Evolutionary conservation across 371 early-diverging fungal species (phyloP).

Genomic region (Aphelidium insulamus): DNA sequence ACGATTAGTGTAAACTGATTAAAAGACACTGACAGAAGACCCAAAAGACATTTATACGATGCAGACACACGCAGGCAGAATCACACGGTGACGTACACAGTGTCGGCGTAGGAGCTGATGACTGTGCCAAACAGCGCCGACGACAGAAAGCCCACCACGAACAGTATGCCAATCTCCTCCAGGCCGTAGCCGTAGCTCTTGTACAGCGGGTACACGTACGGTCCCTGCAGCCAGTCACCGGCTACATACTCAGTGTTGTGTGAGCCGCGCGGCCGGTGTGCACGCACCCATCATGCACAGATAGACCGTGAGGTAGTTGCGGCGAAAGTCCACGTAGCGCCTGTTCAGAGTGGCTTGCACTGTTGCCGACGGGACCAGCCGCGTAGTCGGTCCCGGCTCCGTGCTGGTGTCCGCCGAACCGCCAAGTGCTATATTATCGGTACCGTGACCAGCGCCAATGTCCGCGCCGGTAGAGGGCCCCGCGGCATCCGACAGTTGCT

Average conservation of each 20-base stretch:
- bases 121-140: slow-evolving; percentile 48
- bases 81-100: slow-evolving; percentile 19
- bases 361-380: too few species aligned
- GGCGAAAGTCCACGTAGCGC: too few species aligned
- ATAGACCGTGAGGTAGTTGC: slow-evolving; percentile 35
- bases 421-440: too few species aligned
- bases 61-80: neutral
- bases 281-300: slow-evolving; percentile 32
- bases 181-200: slow-evolving; percentile 28
- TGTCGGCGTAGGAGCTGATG: slow-evolving; percentile 45
- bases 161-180: slow-evolving; percentile 35
- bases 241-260: slow-evolving; percentile 9
- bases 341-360: too few species aligned
- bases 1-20: neutral
- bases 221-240: slow-evolving; percentile 52
- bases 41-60: neutral
- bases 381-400: too few species aligned
- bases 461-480: too few species aligned
- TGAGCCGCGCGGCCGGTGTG: neutral
- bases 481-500: too few species aligned
- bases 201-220: slow-evolving; percentile 47
- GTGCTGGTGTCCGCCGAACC: too few species aligned
- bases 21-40: neutral
- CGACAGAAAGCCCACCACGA: slow-evolving; percentile 45
- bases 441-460: too few species aligned